These are phyloP conservation scores for Phaseolus coccineus DNA, from an alignment of 331 rosid species.

Conservation along the genomic window DNA sequence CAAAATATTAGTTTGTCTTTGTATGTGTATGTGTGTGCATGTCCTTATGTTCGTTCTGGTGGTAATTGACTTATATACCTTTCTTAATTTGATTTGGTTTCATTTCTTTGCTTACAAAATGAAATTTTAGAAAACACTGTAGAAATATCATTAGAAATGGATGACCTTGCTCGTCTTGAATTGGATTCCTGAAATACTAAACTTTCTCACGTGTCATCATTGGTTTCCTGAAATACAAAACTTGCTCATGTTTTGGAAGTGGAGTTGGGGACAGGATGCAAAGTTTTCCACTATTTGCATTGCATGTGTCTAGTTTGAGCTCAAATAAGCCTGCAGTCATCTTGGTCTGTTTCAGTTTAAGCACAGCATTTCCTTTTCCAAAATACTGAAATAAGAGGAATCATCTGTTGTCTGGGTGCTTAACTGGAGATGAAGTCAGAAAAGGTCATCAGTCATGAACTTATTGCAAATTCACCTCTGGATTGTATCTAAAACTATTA, in stretches of 20 bases:
- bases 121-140: not conserved
- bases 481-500: conserved; percentile 13
- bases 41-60: not conserved
- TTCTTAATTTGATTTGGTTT: conserved; percentile 23
- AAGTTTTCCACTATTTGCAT: conserved; percentile 7
- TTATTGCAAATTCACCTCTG: not conserved
- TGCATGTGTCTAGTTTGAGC: conserved; percentile 18
- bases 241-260: conserved; percentile 23
- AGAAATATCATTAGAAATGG: not conserved
- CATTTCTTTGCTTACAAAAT: not conserved
- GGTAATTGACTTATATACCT: not conserved
- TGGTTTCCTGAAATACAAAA: conserved; percentile 21
- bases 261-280: conserved; percentile 24
- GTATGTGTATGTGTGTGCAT: not conserved
- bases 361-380: not conserved
- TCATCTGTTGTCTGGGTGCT: not conserved
- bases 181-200: conserved; percentile 19
- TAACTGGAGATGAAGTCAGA: conserved; percentile 19
- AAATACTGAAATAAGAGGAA: not conserved
- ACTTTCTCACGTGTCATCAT: conserved; percentile 21
- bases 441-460: not conserved
- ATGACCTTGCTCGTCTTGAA: conserved; percentile 20
- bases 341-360: conserved; percentile 11
- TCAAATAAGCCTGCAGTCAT: not conserved
- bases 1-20: not conserved